Conservation (phyloP, 768 basidiomycete species). For the Boletus sensibilis region DNA sequence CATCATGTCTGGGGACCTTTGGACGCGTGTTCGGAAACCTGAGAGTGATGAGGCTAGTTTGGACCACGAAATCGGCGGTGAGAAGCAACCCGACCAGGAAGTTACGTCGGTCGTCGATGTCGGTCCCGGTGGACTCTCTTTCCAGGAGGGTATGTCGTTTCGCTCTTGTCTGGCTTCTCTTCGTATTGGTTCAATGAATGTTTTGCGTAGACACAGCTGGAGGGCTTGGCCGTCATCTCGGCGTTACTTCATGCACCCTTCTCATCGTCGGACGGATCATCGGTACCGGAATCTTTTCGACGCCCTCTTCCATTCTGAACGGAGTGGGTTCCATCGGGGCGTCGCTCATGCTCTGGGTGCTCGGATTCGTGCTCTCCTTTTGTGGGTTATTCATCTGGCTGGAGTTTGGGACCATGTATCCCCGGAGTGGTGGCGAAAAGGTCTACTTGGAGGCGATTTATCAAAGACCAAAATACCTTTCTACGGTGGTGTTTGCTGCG, state of each 20-base stretch:
- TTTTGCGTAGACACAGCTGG: slow-evolving; percentile 44
- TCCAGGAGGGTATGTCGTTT: slow-evolving; percentile 45
- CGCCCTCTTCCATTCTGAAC: slow-evolving; percentile 55
- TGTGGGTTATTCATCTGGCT: slow-evolving; percentile 64
- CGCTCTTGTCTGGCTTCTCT: background rate
- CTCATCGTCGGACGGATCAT: slow-evolving; percentile 58
- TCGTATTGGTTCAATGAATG: background rate
- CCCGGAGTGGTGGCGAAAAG: slow-evolving; percentile 61
- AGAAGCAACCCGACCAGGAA: background rate
- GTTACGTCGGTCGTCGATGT: slow-evolving; percentile 16
- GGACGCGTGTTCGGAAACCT: slow-evolving; percentile 2
- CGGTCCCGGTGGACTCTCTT: slow-evolving; percentile 44
- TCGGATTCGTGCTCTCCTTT: slow-evolving; percentile 56
- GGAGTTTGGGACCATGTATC: slow-evolving; percentile 63
- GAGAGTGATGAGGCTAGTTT: background rate
- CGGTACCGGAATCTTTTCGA: slow-evolving; percentile 66
- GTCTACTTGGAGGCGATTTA: slow-evolving; percentile 61
- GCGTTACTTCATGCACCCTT: slow-evolving; percentile 56
- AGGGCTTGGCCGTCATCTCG: slow-evolving; percentile 57
- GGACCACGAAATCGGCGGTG: background rate
- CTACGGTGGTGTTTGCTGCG: slow-evolving; percentile 47
- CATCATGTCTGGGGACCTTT: slow-evolving; percentile 11
- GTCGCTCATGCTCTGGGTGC: slow-evolving; percentile 62
- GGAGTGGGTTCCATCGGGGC: slow-evolving; percentile 60
- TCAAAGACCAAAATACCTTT: slow-evolving; percentile 44